Evolutionary conservation across 2,329 filamentous ascomycete genomes (phyloP), one percentile per base, ranked within the genome.

Genomic region (Xylariaceae sp.): DNA sequence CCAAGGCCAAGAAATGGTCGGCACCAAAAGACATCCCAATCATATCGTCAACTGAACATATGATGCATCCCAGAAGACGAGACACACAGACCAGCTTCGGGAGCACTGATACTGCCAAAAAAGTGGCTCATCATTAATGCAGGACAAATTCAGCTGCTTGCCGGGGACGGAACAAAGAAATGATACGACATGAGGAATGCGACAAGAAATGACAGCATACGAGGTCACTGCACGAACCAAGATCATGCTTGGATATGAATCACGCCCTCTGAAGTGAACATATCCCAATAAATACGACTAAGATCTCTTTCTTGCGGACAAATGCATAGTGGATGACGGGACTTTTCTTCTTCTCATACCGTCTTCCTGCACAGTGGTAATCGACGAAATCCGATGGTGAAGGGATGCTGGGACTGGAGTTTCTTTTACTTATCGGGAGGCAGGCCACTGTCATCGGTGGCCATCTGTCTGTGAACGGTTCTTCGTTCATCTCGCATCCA

Each of bases 41-140:
- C 69, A 67, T 7, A 31, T 71, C 41, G 63, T 61, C 48, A 66
- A 59, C 44, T 60, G 67, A 40, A 48, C 66, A 10, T 58, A 71
- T 47, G 70, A 28, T 7, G 22, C 22, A 69, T 42, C 69, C 75
- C 2, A 72, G 71, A 54, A 73, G 82, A 51, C 76, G 83, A 31
- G 80, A 82, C 58, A 86, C 82, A 1, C 82, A 83, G 59, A 79
- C 78, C 1, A 84, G 80, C 58, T 78, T 81, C 28, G 79, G 77
- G 31, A 85, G 82, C 63, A 83, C 80, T 1, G 83, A 85, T 60
- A 86, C 83, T 41, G 83, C 83, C 38, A 86, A 84, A 70, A 83
- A 83, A 64, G 64, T 82, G 16, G 57, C 70, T 28, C 7, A 28
- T 28, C 22, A 28, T 28, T 28, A 28, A 7, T 28, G 22, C 22